Conservation (phyloP, 2,329 filamentous ascomycete species). For the Epichloe bromicola region DNA sequence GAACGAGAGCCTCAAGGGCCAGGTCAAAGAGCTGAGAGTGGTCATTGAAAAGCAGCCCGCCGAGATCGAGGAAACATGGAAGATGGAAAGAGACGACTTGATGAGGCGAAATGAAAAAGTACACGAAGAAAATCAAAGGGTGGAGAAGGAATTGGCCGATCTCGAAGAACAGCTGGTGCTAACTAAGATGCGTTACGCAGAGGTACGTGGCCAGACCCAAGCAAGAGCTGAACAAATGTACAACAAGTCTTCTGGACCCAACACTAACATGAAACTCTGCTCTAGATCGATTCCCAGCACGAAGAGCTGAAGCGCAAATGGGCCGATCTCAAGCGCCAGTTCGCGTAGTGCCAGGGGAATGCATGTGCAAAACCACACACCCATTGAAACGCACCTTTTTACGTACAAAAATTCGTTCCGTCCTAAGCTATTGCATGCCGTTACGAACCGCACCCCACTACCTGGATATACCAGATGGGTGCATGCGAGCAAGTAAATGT, state of each 20-base stretch:
- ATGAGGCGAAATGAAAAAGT: constrained; percentile 90
- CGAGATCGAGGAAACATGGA: constrained; percentile 72
- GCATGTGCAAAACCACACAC: neutral
- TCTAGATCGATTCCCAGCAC: constrained; percentile 51
- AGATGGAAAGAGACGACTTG: constrained; percentile 76
- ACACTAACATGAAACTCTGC: neutral
- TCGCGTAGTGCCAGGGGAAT: constrained; percentile 18
- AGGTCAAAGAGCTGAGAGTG: constrained; percentile 71
- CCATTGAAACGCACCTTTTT: neutral
- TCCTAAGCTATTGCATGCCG: neutral
- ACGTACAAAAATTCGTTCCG: neutral
- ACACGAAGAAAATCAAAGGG: constrained; percentile 76
- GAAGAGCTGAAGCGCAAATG: constrained; percentile 60
- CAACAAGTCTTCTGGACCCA: neutral
- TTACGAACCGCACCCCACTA: neutral
- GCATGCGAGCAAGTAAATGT: neutral
- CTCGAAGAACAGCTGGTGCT: constrained; percentile 86
- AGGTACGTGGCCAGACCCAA: constrained; percentile 47
- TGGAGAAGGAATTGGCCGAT: constrained; percentile 83
- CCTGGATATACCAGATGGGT: neutral
- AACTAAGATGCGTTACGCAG: constrained; percentile 89
- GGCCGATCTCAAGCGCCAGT: constrained; percentile 51
- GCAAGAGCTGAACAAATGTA: neutral
- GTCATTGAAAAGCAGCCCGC: constrained; percentile 83
- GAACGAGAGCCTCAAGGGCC: constrained; percentile 75